Percentiles rank a stretch among this genome's conserved stretches.
These are phyloP conservation scores for Gymnopilus dilepis DNA, from an alignment of 768 basidiomycete genomes.

Conservation along the genomic window DNA sequence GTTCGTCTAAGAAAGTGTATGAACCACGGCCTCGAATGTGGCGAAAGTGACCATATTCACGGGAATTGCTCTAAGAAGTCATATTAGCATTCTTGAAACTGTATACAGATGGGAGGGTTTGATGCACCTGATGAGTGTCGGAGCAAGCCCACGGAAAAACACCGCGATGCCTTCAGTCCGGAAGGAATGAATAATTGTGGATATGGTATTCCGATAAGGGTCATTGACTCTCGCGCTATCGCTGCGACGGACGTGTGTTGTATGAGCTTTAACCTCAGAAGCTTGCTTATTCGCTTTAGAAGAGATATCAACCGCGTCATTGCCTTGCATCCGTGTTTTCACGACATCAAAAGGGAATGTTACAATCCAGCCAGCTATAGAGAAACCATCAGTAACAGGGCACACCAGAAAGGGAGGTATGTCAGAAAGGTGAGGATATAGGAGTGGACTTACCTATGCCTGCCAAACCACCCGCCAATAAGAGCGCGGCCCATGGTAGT, in stretches of 20 bases:
- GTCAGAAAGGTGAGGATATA: neutral
- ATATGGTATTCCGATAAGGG: constrained; percentile 63
- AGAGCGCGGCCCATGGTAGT: constrained; percentile 58
- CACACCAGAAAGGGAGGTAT: neutral
- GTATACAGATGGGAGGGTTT: neutral
- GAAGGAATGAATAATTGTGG: constrained; percentile 66
- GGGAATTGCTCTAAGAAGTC: constrained; percentile 66
- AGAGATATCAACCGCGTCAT: constrained; percentile 26
- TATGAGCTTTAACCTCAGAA: constrained; percentile 20
- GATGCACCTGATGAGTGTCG: constrained; percentile 79
- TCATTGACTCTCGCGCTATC: constrained; percentile 33
- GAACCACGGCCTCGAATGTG: constrained; percentile 69
- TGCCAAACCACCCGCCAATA: constrained; percentile 78
- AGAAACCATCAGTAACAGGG: constrained; percentile 1
- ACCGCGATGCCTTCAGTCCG: constrained; percentile 67
- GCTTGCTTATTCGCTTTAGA: neutral
- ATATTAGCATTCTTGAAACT: neutral
- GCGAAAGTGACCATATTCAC: constrained; percentile 87
- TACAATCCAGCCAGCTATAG: constrained; percentile 67
- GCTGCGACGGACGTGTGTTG: constrained; percentile 21
- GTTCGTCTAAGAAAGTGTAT: constrained; percentile 33
- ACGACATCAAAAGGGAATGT: constrained; percentile 92
- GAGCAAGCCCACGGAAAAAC: constrained; percentile 78
- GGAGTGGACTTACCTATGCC: constrained; percentile 66
- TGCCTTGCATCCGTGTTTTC: constrained; percentile 86